phyloP scores from a whole-genome alignment of 768 basidiomycete genomes.

The Termitomyces heimii region DNA sequence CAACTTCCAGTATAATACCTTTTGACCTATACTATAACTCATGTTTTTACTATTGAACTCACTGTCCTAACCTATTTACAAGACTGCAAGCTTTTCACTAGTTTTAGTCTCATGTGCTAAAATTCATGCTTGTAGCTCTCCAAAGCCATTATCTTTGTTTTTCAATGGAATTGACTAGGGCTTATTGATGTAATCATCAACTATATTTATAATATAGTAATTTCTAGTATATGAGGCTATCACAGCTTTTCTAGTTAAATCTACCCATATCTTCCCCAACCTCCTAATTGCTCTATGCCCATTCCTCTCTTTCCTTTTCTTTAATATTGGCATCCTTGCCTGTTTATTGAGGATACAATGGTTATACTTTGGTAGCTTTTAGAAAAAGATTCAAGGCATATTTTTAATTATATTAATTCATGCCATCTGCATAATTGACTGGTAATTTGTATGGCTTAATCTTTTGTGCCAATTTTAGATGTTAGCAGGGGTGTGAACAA shows the following conservation, averaged over 20 bases:
- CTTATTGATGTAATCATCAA: background rate
- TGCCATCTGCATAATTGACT: background rate
- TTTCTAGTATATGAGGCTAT: background rate
- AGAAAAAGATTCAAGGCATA: too few species aligned
- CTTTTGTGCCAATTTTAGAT: background rate
- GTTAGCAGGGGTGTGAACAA: background rate
- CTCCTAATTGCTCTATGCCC: too few species aligned
- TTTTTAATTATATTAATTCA: too few species aligned
- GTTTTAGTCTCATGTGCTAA: constrained; percentile 14
- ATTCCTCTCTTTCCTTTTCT: background rate
- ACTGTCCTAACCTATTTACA: background rate
- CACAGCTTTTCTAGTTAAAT: background rate
- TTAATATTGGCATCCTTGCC: background rate
- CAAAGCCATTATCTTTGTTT: background rate
- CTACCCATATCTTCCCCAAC: too few species aligned
- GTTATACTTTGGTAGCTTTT: too few species aligned
- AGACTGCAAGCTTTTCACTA: constrained; percentile 6
- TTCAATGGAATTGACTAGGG: background rate
- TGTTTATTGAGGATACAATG: too few species aligned
- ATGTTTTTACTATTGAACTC: background rate
- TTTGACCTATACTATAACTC: background rate
- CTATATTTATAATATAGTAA: background rate
- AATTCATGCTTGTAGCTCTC: constrained; percentile 24
- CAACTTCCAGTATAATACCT: background rate
- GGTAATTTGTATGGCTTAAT: background rate